Evolutionary conservation across 345 rosid genomes (phyloP).

Genomic region (Salix brachista): DNA sequence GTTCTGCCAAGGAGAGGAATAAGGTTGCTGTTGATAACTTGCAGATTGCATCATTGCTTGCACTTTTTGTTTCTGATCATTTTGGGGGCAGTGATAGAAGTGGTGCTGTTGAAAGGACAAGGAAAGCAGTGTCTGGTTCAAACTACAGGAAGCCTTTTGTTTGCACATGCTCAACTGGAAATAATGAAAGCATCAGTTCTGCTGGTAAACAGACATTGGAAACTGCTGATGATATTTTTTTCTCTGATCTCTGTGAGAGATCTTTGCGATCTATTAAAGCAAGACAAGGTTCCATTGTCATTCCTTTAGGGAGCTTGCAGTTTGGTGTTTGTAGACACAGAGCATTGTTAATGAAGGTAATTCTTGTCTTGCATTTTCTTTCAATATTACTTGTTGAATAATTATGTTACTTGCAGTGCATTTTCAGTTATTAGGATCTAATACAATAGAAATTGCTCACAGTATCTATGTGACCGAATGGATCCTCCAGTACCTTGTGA

Average conservation of each 20-base stretch:
- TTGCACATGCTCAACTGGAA: conserved; percentile 92
- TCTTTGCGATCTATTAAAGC: conserved; percentile 63
- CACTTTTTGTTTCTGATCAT: conserved; percentile 94
- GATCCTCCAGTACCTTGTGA: conserved; percentile 93
- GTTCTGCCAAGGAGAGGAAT: conserved; percentile 40
- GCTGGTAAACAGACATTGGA: conserved; percentile 32
- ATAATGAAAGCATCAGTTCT: conserved; percentile 34
- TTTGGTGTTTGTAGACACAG: conserved; percentile 95
- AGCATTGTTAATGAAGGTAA: conserved; percentile 89
- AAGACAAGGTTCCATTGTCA: conserved; percentile 58
- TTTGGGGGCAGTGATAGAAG: conserved; percentile 93
- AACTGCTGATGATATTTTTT: conserved; percentile 46
- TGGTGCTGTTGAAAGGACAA: conserved; percentile 56
- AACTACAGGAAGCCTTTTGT: conserved; percentile 81
- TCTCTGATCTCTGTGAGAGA: conserved; percentile 78
- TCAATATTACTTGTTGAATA: neutral
- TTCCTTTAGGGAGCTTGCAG: conserved; percentile 80
- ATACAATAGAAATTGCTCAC: conserved; percentile 16
- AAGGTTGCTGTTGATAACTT: conserved; percentile 41
- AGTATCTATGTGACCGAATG: conserved; percentile 96
- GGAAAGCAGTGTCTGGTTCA: conserved; percentile 73
- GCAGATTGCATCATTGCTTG: conserved; percentile 71
- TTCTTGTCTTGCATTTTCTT: neutral
- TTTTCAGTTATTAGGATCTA: conserved; percentile 16
- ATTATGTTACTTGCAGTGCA: conserved; percentile 1